These are phyloP conservation scores for Pseudonitzschia multiseries DNA, from an alignment of 108 stramenopile species.

Conservation along the genomic window DNA sequence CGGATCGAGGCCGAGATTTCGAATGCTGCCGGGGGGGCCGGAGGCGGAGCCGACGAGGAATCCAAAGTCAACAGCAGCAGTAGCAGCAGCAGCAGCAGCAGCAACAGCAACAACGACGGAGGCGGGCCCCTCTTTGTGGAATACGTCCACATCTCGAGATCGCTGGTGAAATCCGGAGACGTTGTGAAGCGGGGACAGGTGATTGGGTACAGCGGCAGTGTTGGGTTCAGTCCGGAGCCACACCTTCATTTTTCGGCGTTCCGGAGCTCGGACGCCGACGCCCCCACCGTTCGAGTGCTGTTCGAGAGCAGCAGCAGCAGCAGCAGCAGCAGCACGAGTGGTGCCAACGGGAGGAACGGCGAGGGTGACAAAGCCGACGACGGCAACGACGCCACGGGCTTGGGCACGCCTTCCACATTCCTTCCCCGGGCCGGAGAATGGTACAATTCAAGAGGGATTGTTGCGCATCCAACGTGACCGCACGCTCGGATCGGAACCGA, in stretches of 20 bases:
- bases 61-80: not conserved
- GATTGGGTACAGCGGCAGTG: slow-evolving; percentile 69
- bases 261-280: slow-evolving; percentile 50
- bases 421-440: slow-evolving; percentile 47
- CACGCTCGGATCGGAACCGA: not conserved
- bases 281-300: slow-evolving; percentile 63
- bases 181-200: slow-evolving; percentile 63
- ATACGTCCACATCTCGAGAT: slow-evolving; percentile 80
- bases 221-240: slow-evolving; percentile 82
- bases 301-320: slow-evolving; percentile 24
- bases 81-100: not conserved
- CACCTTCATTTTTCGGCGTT: slow-evolving; percentile 84
- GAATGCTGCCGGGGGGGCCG: not conserved
- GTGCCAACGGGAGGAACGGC: too few relatives aligned
- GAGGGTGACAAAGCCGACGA: not conserved
- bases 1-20: slow-evolving; percentile 38
- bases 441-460: slow-evolving; percentile 41
- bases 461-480: not conserved
- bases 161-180: slow-evolving; percentile 66
- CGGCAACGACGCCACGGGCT: too few relatives aligned
- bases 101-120: not conserved
- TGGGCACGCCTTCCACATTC: slow-evolving; percentile 12
- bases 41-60: not conserved
- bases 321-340: too few relatives aligned
- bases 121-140: slow-evolving; percentile 68